A percentile compares a stretch with the other conserved stretches of the same genome.
Conservation (phyloP, 176 grass and related monocot species). For the Musa schizocarpa region DNA sequence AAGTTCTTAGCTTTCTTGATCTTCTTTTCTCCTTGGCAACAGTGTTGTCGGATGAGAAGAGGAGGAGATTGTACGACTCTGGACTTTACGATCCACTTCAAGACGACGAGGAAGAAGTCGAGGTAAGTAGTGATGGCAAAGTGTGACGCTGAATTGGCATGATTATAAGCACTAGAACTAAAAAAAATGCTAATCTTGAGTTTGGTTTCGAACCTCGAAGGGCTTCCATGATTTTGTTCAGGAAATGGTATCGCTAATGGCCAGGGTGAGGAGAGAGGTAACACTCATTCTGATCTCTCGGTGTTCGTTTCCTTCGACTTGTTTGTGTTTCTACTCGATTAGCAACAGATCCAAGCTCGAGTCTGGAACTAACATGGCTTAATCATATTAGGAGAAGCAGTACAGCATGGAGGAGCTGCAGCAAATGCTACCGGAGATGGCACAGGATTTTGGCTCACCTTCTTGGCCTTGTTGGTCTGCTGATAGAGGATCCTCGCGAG, state of each 20-base stretch:
- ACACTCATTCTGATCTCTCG: not conserved
- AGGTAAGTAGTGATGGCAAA: conserved; percentile 23
- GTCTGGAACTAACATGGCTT: not conserved
- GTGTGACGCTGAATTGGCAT: too few species aligned
- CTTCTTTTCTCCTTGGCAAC: not conserved
- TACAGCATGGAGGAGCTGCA: conserved; percentile 53
- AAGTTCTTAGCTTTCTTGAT: too few species aligned
- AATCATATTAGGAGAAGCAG: conserved; percentile 34
- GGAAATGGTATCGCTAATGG: conserved; percentile 79
- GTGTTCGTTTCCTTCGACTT: not conserved
- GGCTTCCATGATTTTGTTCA: conserved; percentile 77
- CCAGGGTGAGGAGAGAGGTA: conserved; percentile 55
- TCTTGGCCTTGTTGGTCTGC: too few species aligned
- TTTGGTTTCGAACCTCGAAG: conserved; percentile 18
- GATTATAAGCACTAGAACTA: too few species aligned
- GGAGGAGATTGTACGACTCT: conserved; percentile 57
- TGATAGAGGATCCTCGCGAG: too few species aligned
- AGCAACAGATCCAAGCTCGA: too few species aligned
- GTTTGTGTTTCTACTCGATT: too few species aligned
- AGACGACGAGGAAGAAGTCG: conserved; percentile 44
- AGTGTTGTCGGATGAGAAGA: conserved; percentile 72
- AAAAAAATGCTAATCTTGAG: too few species aligned
- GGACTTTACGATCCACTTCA: conserved; percentile 40
- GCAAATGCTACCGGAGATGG: conserved; percentile 60
- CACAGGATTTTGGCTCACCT: conserved; percentile 15